Evolutionary conservation across 352 stramenopile species (phyloP), one percentile per base, ranked within the genome.

Genomic region (Phytophthora crassamura): DNA sequence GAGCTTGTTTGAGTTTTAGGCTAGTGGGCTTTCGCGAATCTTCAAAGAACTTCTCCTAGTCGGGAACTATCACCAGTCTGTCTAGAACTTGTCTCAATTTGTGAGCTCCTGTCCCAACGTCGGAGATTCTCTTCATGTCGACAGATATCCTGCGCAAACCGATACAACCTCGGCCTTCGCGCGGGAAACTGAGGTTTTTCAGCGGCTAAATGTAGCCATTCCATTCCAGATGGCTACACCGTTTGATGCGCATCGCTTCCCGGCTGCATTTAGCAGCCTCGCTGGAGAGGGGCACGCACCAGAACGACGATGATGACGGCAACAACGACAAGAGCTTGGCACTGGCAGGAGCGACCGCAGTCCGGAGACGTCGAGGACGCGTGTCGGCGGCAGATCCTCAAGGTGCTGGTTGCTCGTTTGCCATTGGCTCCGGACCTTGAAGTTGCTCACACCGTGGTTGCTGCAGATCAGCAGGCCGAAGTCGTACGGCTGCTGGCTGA

Each of bases 331-430:
- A 25, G 45, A 25, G 11, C 45, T 22, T 93, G 84, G 82, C 84
- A 93, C 67, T 93, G 84, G 84, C 82, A 86, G 43, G 74, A 93
- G 67, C 79, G 78, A 15, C 78, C 80, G 36, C 64, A 78, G 43
- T 9, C 45, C 15, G 57, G 41, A 11, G 41, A 60, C 28, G 53
- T 75, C 14, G 78, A 84, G 54, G 72, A 70, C 9, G 75, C 76
- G 3, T 80, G 69, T 63, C 76, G 78, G 0, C 41, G 39, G 4
- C 80, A 90, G 45, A 68, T 89, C 5, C 72, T 83, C 25, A 79
- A 90, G 56, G 84, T 82, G 14, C 32, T 30, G 28, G 14, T 35
- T 54, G 25, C 25, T 30, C 25, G 25, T 30, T 30, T 30, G 25
- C 9, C 30, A 50, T 59, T 50, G 49, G 32, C 5, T 22, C 7